phyloP scores from a whole-genome alignment of 176 grass and related monocot species.

The Triticum timopheevii region DNA sequence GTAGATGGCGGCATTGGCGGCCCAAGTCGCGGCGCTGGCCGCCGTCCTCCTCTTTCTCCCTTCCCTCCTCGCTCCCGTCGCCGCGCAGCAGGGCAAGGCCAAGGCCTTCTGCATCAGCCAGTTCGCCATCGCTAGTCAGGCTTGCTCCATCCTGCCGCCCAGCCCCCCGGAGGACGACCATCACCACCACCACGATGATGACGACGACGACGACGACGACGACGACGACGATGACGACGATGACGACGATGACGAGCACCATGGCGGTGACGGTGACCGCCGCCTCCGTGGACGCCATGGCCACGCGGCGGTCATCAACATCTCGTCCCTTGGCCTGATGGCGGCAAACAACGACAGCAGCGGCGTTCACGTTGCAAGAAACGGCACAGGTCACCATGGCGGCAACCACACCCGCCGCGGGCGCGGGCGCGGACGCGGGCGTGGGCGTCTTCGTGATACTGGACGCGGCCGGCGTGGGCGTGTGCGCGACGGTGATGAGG shows the following conservation, averaged over 20 bases:
- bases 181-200: not conserved
- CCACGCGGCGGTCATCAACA: not conserved
- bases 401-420: conserved; percentile 30
- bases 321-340: conserved; percentile 4
- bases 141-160: conserved; percentile 61
- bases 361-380: not conserved
- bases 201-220: not conserved
- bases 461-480: conserved; percentile 13
- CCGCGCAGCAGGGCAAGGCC: conserved; percentile 41
- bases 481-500: not conserved
- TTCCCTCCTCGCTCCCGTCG: conserved; percentile 22
- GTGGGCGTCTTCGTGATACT: not conserved
- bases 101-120: conserved; percentile 77
- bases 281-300: not conserved
- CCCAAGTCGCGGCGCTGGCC: conserved; percentile 26
- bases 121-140: conserved; percentile 79
- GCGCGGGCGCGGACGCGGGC: conserved; percentile 9
- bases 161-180: conserved; percentile 40
- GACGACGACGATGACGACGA: not conserved
- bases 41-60: conserved; percentile 42
- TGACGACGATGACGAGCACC: not conserved
- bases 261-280: not conserved
- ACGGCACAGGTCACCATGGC: conserved; percentile 35
- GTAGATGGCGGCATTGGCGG: conserved; percentile 35
- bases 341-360: conserved; percentile 11